Conservation (phyloP, 306 rosid genomes). For the Citrullus amarus region DNA sequence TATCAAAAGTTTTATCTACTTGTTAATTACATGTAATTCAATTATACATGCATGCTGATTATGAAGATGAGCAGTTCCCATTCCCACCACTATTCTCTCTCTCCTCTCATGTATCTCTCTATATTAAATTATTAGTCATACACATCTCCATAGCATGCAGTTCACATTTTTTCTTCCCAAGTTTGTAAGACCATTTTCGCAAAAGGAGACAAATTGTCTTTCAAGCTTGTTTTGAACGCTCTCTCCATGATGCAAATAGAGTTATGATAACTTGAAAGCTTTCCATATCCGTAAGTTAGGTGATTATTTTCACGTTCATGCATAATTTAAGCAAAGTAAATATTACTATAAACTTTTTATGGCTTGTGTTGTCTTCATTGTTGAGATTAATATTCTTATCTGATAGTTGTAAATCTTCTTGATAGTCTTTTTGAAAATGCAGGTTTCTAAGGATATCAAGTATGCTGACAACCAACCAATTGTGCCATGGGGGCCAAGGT, state of each 20-base stretch:
- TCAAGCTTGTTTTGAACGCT: not conserved
- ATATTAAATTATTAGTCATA: not conserved
- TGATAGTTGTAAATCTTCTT: not conserved
- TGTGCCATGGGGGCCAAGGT: conserved; percentile 99
- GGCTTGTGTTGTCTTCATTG: conserved; percentile 1
- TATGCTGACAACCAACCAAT: conserved; percentile 95
- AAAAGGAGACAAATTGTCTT: not conserved
- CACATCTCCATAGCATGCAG: not conserved
- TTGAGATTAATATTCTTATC: conserved; percentile 6
- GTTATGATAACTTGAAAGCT: not conserved
- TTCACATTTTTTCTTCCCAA: not conserved
- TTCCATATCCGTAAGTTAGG: not conserved
- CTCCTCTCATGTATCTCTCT: not conserved
- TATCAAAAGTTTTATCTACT: not conserved
- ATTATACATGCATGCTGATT: not conserved
- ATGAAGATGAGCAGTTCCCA: not conserved
- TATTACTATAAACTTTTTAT: not conserved
- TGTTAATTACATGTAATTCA: not conserved
- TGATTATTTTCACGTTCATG: not conserved
- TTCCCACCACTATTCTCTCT: not conserved
- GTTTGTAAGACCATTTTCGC: not conserved
- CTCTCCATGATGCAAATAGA: not conserved
- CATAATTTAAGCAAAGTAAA: not conserved
- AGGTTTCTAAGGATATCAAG: conserved; percentile 96
- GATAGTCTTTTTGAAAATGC: conserved; percentile 11